These are phyloP conservation scores for Phytopythium chamaehyphon DNA, from an alignment of 352 stramenopile species.

Conservation along the genomic window DNA sequence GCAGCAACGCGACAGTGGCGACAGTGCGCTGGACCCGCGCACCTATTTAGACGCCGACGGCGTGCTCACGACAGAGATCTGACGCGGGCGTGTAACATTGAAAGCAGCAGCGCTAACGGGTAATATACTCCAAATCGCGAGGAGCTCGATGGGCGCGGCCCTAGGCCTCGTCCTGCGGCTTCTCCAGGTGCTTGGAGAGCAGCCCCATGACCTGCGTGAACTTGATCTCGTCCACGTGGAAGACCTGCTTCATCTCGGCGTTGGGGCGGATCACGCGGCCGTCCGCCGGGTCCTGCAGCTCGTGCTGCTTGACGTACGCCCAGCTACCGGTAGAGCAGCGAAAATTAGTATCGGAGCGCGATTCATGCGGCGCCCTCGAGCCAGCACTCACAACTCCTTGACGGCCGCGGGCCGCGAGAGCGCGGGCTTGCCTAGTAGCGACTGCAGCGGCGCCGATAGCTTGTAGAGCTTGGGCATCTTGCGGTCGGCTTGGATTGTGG, in stretches of 20 bases:
- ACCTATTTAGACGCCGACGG: constrained; percentile 72
- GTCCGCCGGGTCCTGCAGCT: constrained; percentile 68
- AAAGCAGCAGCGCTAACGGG: neutral
- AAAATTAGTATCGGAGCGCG: neutral
- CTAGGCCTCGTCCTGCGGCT: constrained; percentile 8
- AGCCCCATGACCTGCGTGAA: constrained; percentile 74
- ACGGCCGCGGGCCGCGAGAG: constrained; percentile 61
- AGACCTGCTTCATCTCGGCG: constrained; percentile 58
- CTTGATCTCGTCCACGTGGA: constrained; percentile 61
- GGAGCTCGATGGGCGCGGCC: too few species aligned
- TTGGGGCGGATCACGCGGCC: constrained; percentile 71
- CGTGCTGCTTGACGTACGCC: constrained; percentile 71
- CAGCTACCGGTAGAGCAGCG: constrained; percentile 26
- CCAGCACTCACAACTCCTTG: constrained; percentile 69
- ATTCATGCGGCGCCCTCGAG: neutral
- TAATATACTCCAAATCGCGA: too few species aligned
- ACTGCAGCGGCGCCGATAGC: constrained; percentile 52
- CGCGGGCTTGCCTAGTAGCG: constrained; percentile 61
- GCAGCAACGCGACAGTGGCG: constrained; percentile 22
- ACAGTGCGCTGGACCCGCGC: constrained; percentile 37
- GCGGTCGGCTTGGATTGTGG: neutral
- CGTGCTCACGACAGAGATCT: constrained; percentile 66
- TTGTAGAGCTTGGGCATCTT: constrained; percentile 43
- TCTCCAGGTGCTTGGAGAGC: constrained; percentile 67
- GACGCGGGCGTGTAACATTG: constrained; percentile 7